phyloP scores from a whole-genome alignment of 1,139 yeast genomes.

The Geotrichum bryndzae region DNA sequence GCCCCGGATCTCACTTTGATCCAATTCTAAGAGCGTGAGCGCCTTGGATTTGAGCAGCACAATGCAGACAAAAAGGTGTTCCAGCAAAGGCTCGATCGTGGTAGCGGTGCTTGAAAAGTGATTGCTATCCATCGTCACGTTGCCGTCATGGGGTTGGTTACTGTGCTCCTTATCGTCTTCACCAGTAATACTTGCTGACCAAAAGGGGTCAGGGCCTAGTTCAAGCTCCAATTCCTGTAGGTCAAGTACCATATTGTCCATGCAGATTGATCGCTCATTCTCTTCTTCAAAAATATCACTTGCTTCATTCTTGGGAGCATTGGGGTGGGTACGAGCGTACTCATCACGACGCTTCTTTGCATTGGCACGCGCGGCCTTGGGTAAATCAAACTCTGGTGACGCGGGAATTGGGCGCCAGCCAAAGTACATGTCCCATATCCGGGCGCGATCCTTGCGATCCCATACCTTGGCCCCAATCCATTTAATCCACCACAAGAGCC shows the following conservation, averaged over 20 bases:
- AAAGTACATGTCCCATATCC: constrained; percentile 80
- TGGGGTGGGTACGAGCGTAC: not conserved
- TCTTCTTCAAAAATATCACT: not conserved
- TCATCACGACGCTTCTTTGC: not conserved
- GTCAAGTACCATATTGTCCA: constrained; percentile 17
- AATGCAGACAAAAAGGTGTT: constrained; percentile 67
- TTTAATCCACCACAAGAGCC: constrained; percentile 94
- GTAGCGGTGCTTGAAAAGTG: not conserved
- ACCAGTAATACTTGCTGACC: constrained; percentile 24
- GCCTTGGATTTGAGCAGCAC: constrained; percentile 79
- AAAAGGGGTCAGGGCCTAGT: constrained; percentile 33
- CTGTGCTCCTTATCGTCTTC: constrained; percentile 12
- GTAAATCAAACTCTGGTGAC: constrained; percentile 6
- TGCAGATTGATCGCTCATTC: not conserved
- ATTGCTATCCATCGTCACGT: not conserved
- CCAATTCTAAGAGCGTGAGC: constrained; percentile 72
- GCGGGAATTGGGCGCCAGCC: constrained; percentile 54
- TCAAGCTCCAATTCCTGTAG: constrained; percentile 17
- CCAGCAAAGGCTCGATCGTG: constrained; percentile 51
- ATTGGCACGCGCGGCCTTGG: not conserved
- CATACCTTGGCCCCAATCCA: constrained; percentile 88
- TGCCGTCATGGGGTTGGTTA: not conserved
- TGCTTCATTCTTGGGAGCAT: not conserved
- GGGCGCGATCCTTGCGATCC: constrained; percentile 74
- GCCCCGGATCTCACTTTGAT: constrained; percentile 83